Evolutionary conservation across 352 stramenopile species (phyloP).

Genomic region (Pythium dissotocum): DNA sequence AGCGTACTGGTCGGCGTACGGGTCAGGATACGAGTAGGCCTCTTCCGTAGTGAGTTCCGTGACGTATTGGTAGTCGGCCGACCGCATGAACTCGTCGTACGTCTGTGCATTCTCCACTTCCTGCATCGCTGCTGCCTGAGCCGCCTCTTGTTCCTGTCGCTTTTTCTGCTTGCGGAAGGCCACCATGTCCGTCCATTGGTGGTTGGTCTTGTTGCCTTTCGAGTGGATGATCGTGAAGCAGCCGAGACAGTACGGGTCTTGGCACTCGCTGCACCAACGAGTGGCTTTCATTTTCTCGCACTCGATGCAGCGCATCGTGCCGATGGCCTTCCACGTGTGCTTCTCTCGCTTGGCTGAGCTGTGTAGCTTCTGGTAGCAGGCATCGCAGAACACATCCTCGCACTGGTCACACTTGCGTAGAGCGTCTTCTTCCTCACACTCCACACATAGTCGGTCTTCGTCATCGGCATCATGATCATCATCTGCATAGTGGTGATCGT

Average conservation of each 20-base stretch:
- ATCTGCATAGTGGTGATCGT: constrained; percentile 38
- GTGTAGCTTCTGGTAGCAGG: constrained; percentile 78
- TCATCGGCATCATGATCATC: constrained; percentile 47
- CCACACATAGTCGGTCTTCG: constrained; percentile 67
- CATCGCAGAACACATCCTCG: constrained; percentile 78
- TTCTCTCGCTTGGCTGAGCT: constrained; percentile 65
- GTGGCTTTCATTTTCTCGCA: constrained; percentile 87
- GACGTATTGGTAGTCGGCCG: constrained; percentile 80
- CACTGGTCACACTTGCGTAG: constrained; percentile 66
- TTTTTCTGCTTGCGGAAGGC: constrained; percentile 52
- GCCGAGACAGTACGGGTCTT: constrained; percentile 79
- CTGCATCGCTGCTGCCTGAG: constrained; percentile 17
- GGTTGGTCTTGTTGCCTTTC: constrained; percentile 73
- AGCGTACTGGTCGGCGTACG: background rate
- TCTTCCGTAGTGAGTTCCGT: constrained; percentile 41
- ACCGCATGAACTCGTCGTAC: constrained; percentile 75
- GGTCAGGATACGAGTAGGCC: constrained; percentile 13
- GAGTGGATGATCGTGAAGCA: constrained; percentile 85
- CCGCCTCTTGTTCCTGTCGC: constrained; percentile 35
- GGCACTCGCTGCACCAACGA: constrained; percentile 69
- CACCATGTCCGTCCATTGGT: constrained; percentile 74
- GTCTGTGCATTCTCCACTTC: constrained; percentile 68
- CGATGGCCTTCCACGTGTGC: constrained; percentile 79
- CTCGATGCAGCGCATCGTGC: constrained; percentile 75
- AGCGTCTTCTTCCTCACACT: constrained; percentile 80